These are phyloP conservation scores for Rhodomyrtus psidioides DNA, from an alignment of 441 rosid species.

Conservation along the genomic window DNA sequence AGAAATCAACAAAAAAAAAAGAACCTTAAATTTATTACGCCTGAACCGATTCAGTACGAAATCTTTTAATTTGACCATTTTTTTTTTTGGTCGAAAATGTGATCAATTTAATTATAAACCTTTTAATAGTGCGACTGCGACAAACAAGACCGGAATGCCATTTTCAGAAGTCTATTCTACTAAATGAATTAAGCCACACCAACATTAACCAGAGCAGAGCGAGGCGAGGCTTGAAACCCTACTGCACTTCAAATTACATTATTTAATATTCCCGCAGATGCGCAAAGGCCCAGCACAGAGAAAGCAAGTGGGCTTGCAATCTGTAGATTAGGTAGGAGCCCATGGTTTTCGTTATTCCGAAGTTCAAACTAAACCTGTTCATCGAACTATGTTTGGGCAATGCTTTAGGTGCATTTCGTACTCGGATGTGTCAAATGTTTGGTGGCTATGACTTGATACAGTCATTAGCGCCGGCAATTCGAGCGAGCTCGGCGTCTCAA, in stretches of 20 bases:
- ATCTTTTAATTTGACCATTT: no score
- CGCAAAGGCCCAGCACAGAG: background rate
- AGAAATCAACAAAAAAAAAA: no score
- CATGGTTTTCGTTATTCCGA: background rate
- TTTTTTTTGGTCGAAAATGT: no score
- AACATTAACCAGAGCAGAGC: background rate
- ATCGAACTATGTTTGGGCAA: background rate
- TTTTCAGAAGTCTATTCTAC: background rate
- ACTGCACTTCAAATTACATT: background rate
- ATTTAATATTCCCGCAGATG: rapidly evolving
- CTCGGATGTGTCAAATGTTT: background rate
- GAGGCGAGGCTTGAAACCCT: no score
- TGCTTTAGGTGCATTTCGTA: background rate
- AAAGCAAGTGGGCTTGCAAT: background rate
- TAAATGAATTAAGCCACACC: background rate
- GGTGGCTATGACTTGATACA: background rate
- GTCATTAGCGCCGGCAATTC: background rate
- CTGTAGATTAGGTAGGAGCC: background rate
- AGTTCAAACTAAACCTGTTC: background rate
- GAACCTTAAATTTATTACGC: no score
- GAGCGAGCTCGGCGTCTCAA: background rate
- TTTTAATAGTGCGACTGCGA: no score
- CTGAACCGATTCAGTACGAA: no score
- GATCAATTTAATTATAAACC: no score
- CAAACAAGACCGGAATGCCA: no score